Base-by-base conservation (phyloP, 2,329 filamentous ascomycete species). In the Colletotrichum orbiculare region DNA sequence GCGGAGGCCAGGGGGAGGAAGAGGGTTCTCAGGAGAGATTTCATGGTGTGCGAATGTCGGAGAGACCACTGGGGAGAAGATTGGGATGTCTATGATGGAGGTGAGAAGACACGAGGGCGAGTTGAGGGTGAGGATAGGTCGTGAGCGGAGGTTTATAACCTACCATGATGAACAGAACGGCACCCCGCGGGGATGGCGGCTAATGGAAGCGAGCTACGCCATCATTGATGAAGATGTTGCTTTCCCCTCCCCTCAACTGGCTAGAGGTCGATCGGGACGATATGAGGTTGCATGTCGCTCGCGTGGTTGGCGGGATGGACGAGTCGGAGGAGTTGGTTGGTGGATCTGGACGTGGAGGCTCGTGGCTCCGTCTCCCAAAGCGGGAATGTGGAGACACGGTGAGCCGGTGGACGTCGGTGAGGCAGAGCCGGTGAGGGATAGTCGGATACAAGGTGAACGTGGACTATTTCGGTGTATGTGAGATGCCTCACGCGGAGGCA, bases 321-420 rank as follows among this genome's bases (percentile, higher is more conserved):
- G 13, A 54, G 35, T 37, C 54, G 45, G 39, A 39, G 37, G 59
- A 39, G 54, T 58, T 48, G 48, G 35, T 11, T 17, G 54, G 60
- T 54, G 48, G 54, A 60, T 43, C 45, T 62, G 0, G 54, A 64
- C 48, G 42, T 64, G 60, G 39, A 64, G 54, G 37, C 45, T 64
- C 60, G 64, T 57, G 34, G 10, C 48, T 64, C 64, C 60, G 64
- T 59, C 11, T 46, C 64, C 60, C 35, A 64, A 66, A 54, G 48
- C 39, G 54, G 60, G 37, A 66, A 64, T 54, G 54, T 50, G 64
- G 64, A 50, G 54, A 38, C 10, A 46, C 50, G 47, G 34, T 37
- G 45, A 54, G 50, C 61, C 61, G 62, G 62, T 34, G 15, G 15
- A 12, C 8, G 13, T 43, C 52, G 58, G 37, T 17, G 58, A 34